These are phyloP conservation scores for Pseudocercospora pini-densiflorae DNA, from an alignment of 2,329 filamentous ascomycete genomes.

Conservation along the genomic window DNA sequence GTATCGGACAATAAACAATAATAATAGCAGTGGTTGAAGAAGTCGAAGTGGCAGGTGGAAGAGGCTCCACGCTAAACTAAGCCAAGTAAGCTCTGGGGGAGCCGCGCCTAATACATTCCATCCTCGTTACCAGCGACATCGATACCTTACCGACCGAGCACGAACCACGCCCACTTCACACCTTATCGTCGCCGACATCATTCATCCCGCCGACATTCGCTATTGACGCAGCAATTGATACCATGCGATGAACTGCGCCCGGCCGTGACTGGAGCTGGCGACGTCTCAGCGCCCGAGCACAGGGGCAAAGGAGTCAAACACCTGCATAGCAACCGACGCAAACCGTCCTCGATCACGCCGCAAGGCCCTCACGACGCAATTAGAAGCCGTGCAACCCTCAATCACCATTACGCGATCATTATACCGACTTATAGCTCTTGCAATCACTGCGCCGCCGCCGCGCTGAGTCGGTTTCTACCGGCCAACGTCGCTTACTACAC, in stretches of 20 bases:
- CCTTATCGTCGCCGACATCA: background rate
- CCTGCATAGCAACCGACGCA: slow-evolving; percentile 14
- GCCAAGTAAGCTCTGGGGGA: background rate
- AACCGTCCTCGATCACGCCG: slow-evolving; percentile 2
- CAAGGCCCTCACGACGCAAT: slow-evolving; percentile 10
- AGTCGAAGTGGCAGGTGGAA: background rate
- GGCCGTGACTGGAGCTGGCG: background rate
- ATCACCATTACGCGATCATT: background rate
- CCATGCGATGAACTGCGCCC: background rate
- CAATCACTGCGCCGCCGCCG: background rate
- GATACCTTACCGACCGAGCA: background rate
- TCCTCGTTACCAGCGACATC: slow-evolving; percentile 1
- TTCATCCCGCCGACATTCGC: slow-evolving; percentile 1
- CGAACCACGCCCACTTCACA: background rate
- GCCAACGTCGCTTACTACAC: slow-evolving; percentile 3
- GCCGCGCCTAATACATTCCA: background rate
- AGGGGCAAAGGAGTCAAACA: slow-evolving; percentile 8
- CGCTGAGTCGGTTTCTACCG: background rate
- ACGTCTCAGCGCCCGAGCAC: slow-evolving; percentile 9
- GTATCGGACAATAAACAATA: background rate
- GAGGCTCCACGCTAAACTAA: background rate
- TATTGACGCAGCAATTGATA: background rate
- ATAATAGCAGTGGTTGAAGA: background rate
- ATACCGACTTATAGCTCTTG: background rate
- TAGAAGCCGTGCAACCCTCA: slow-evolving; percentile 6